Conservation (phyloP, 371 early-diverging fungal species). For the Mortierella polycephala region DNA sequence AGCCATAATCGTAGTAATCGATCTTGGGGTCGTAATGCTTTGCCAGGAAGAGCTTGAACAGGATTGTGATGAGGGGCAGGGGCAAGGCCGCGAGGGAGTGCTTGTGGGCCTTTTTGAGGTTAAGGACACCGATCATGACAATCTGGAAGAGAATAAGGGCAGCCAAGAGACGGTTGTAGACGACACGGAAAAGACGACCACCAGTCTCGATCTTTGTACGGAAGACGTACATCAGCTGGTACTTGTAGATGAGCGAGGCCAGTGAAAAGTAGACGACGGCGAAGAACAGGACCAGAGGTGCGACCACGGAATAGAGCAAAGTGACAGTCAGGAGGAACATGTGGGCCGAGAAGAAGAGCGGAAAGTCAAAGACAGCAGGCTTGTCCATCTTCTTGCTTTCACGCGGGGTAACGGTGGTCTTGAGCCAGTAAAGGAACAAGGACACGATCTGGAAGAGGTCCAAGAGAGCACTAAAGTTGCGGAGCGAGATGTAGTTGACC, state of each 20-base stretch:
- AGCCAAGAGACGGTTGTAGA: constrained; percentile 77
- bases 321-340: constrained; percentile 83
- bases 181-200: constrained; percentile 81
- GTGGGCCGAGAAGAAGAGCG: constrained; percentile 75
- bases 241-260: constrained; percentile 78
- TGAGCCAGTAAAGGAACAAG: constrained; percentile 57
- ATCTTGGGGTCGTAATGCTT: constrained; percentile 62
- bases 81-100: constrained; percentile 65
- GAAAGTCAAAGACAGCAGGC: constrained; percentile 78
- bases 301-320: constrained; percentile 78
- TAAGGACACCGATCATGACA: constrained; percentile 71
- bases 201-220: constrained; percentile 76
- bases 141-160: constrained; percentile 76
- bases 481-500: constrained; percentile 78
- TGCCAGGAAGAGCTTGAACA: constrained; percentile 65
- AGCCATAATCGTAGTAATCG: constrained; percentile 60
- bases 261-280: constrained; percentile 75
- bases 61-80: constrained; percentile 68
- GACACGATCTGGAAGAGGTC: constrained; percentile 79
- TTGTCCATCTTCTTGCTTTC: constrained; percentile 60
- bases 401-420: constrained; percentile 72
- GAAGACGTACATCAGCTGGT: constrained; percentile 79
- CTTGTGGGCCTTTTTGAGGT: constrained; percentile 56
- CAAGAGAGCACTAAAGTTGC: constrained; percentile 69
- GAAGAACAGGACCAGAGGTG: constrained; percentile 83